A percentile compares a stretch with the other conserved stretches of the same genome.
Evolutionary conservation across 2,329 filamentous ascomycete genomes (phyloP).

Genomic region (Xylaria sp.): DNA sequence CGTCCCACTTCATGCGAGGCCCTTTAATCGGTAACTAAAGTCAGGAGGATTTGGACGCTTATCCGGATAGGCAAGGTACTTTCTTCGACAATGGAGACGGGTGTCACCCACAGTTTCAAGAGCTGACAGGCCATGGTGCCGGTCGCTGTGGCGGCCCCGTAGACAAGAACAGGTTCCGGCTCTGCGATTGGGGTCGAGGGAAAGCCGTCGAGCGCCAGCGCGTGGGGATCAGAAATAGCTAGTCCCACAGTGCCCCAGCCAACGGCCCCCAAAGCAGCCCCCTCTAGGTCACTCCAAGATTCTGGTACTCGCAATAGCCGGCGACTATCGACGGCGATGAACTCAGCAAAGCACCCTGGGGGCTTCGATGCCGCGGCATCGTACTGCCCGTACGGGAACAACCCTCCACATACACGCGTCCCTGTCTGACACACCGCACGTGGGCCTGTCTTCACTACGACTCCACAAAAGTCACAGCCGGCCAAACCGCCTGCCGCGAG

Average conservation of each 20-base stretch:
- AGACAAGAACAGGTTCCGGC: slow-evolving; percentile 45
- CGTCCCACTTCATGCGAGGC: not conserved
- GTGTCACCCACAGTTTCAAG: slow-evolving; percentile 39
- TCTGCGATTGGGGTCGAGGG: slow-evolving; percentile 19
- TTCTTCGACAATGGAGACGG: not conserved
- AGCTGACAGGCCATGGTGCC: slow-evolving; percentile 49
- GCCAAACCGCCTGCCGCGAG: slow-evolving; percentile 21
- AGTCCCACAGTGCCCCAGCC: slow-evolving; percentile 44
- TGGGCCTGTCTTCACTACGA: slow-evolving; percentile 24
- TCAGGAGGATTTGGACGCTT: not conserved
- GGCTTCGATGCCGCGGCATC: not conserved
- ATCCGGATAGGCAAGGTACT: slow-evolving; percentile 2
- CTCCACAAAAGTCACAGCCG: slow-evolving; percentile 47
- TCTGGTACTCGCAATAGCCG: slow-evolving; percentile 40
- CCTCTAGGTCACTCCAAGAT: slow-evolving; percentile 39
- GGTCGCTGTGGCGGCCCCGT: slow-evolving; percentile 47
- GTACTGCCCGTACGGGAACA: slow-evolving; percentile 31
- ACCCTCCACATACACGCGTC: slow-evolving; percentile 30
- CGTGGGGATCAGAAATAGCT: slow-evolving; percentile 32
- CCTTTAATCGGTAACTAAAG: slow-evolving; percentile 1
- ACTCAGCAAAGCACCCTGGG: slow-evolving; percentile 35
- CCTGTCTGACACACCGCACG: slow-evolving; percentile 3
- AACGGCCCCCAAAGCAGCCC: slow-evolving; percentile 43
- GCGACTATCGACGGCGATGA: slow-evolving; percentile 16
- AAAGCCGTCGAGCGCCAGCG: slow-evolving; percentile 22